Percentiles rank a stretch among this genome's conserved stretches.
phyloP scores from a whole-genome alignment of 2,329 filamentous ascomycete species.

The Nemania abortiva region DNA sequence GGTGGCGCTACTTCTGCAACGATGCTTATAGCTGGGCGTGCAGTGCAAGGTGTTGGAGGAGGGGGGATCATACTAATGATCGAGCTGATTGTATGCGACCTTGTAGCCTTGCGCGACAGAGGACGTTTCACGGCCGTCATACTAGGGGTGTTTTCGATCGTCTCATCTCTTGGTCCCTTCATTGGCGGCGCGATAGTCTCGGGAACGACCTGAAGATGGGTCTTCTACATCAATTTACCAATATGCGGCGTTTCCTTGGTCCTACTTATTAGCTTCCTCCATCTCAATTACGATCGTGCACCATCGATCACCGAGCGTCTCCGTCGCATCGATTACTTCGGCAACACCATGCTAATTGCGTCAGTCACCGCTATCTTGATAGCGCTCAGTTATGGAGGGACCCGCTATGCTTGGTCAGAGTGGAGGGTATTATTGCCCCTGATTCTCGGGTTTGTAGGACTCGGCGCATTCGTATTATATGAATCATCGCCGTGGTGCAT shows the following conservation, averaged over 20 bases:
- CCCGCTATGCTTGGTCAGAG: not conserved
- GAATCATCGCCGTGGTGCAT: not conserved
- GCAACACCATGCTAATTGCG: slow-evolving; percentile 51
- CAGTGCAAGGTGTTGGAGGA: slow-evolving; percentile 57
- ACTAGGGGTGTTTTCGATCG: slow-evolving; percentile 54
- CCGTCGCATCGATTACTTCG: slow-evolving; percentile 53
- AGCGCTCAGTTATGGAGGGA: slow-evolving; percentile 48
- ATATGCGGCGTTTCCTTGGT: slow-evolving; percentile 43
- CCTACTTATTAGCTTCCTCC: slow-evolving; percentile 46
- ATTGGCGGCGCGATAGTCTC: slow-evolving; percentile 40
- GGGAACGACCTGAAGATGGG: slow-evolving; percentile 54
- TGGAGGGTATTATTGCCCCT: not conserved
- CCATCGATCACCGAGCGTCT: not conserved
- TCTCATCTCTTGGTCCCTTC: slow-evolving; percentile 50
- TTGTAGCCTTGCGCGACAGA: slow-evolving; percentile 53
- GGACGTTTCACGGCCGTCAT: slow-evolving; percentile 2
- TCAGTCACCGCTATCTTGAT: slow-evolving; percentile 52
- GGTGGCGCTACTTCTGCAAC: slow-evolving; percentile 54
- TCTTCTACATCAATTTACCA: slow-evolving; percentile 54
- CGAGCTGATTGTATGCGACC: slow-evolving; percentile 62
- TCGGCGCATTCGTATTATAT: not conserved
- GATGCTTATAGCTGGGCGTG: slow-evolving; percentile 56
- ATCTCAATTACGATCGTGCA: slow-evolving; percentile 7
- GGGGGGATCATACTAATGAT: slow-evolving; percentile 52
- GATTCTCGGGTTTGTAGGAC: not conserved